These are phyloP conservation scores for Suillus subalutaceus DNA, from an alignment of 768 basidiomycete genomes.

Conservation along the genomic window DNA sequence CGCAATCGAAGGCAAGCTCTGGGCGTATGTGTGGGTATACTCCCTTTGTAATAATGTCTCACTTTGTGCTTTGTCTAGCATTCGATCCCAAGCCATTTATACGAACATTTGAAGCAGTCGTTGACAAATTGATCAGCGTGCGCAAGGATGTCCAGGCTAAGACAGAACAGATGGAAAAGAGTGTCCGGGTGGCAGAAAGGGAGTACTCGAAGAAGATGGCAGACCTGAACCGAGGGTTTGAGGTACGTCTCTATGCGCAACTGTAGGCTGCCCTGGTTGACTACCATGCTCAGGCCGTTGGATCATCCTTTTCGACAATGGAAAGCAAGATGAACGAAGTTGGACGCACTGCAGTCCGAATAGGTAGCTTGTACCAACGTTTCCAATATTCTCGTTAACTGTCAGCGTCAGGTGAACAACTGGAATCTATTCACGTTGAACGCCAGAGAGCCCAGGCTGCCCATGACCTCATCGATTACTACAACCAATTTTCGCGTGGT, in stretches of 20 bases:
- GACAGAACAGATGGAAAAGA: slow-evolving; percentile 92
- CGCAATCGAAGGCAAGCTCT: slow-evolving; percentile 79
- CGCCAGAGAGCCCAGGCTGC: slow-evolving; percentile 93
- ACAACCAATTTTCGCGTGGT: slow-evolving; percentile 86
- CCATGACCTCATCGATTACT: slow-evolving; percentile 90
- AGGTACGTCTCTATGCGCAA: slow-evolving; percentile 53
- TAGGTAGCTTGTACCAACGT: slow-evolving; percentile 55
- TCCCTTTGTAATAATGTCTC: neutral
- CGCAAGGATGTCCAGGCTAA: slow-evolving; percentile 89
- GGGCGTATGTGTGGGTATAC: slow-evolving; percentile 64
- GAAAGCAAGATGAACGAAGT: slow-evolving; percentile 92
- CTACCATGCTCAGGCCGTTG: slow-evolving; percentile 64
- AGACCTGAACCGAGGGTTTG: slow-evolving; percentile 93
- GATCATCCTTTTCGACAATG: slow-evolving; percentile 86
- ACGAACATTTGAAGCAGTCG: slow-evolving; percentile 85
- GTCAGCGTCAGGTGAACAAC: slow-evolving; percentile 74
- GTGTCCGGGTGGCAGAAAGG: slow-evolving; percentile 83
- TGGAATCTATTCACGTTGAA: slow-evolving; percentile 92
- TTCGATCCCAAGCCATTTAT: slow-evolving; percentile 95
- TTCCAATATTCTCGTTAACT: slow-evolving; percentile 11
- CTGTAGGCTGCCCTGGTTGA: slow-evolving; percentile 4
- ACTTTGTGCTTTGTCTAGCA: slow-evolving; percentile 49
- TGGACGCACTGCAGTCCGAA: slow-evolving; percentile 90
- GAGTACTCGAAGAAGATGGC: slow-evolving; percentile 94
- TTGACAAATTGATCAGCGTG: slow-evolving; percentile 85